Percentiles rank a stretch among this genome's conserved stretches.
Conservation (phyloP, 1,284 basidiomycete genomes). For the Microbotryomycetes sp. region DNA sequence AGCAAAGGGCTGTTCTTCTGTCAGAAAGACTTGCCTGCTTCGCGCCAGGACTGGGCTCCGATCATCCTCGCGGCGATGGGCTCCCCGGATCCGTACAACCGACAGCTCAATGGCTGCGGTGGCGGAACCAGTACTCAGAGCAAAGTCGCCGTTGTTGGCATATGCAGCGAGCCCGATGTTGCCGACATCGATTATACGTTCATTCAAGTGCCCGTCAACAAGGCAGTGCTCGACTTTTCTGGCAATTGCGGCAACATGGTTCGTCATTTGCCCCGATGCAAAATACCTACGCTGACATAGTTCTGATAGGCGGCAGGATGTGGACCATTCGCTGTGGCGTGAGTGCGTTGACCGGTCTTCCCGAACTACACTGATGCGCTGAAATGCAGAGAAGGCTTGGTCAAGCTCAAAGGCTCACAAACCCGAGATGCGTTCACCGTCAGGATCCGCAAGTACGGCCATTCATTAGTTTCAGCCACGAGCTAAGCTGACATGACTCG, state of each 20-base stretch:
- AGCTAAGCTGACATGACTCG: constrained; percentile 14
- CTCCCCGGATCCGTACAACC: constrained; percentile 65
- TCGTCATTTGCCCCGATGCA: constrained; percentile 36
- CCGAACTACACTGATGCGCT: neutral
- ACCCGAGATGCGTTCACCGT: neutral
- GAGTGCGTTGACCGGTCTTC: neutral
- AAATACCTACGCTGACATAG: constrained; percentile 8
- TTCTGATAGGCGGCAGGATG: constrained; percentile 7
- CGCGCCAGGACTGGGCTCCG: constrained; percentile 50
- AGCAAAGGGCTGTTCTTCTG: constrained; percentile 68
- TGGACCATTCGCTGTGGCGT: neutral
- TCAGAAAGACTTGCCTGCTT: constrained; percentile 49
- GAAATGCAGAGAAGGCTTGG: constrained; percentile 2
- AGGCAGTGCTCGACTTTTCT: constrained; percentile 53
- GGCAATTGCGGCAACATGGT: constrained; percentile 39
- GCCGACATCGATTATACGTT: constrained; percentile 61
- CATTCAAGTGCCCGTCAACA: constrained; percentile 52
- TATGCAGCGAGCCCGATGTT: constrained; percentile 41
- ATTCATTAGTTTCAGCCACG: constrained; percentile 1
- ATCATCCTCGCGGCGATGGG: constrained; percentile 74
- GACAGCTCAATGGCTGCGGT: constrained; percentile 66
- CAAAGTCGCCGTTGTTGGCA: constrained; percentile 65
- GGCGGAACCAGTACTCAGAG: constrained; percentile 70
- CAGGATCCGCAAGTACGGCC: neutral
- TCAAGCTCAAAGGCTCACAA: constrained; percentile 5